Percentiles rank a stretch among this genome's conserved stretches.
Evolutionary conservation across 352 stramenopile genomes (phyloP).

Genomic region (Phytophthora melonis): DNA sequence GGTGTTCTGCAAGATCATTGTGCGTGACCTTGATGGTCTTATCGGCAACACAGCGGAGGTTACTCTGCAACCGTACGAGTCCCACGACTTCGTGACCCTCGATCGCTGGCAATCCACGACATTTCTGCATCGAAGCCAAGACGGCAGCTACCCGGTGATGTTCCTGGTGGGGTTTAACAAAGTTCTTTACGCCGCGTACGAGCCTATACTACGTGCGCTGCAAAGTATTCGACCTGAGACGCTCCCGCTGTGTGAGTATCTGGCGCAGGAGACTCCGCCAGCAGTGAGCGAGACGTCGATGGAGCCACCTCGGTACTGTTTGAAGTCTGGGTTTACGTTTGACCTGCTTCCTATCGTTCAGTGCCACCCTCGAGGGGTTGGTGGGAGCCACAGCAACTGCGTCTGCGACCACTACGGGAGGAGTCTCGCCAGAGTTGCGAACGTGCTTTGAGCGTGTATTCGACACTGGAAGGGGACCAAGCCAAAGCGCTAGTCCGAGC

Average conservation of each 20-base stretch:
- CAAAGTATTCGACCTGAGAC: conserved; percentile 37
- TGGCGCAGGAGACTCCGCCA: conserved; percentile 28
- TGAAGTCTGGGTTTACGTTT: conserved; percentile 34
- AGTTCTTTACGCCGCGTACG: conserved; percentile 56
- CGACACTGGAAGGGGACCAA: conserved; percentile 63
- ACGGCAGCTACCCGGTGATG: conserved; percentile 27
- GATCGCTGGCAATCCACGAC: conserved; percentile 25
- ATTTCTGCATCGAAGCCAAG: background rate
- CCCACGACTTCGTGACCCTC: conserved; percentile 32
- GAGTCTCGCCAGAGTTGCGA: conserved; percentile 31
- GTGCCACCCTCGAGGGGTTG: too few relatives aligned
- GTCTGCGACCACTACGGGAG: conserved; percentile 25
- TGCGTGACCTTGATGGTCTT: conserved; percentile 36
- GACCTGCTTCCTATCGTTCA: conserved; percentile 26
- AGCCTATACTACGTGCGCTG: conserved; percentile 47
- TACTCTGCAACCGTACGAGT: conserved; percentile 47
- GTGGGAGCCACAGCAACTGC: conserved; percentile 11
- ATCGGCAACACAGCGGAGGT: conserved; percentile 40
- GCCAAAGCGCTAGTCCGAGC: conserved; percentile 74
- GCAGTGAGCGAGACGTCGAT: conserved; percentile 21
- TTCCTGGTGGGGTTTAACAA: conserved; percentile 62
- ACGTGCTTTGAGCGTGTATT: conserved; percentile 34
- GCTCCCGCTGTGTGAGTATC: conserved; percentile 54
- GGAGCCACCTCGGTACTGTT: conserved; percentile 44
- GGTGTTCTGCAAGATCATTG: conserved; percentile 49